Evolutionary conservation across 2,329 filamentous ascomycete species (phyloP).

Genomic region (Talaromyces sp.): DNA sequence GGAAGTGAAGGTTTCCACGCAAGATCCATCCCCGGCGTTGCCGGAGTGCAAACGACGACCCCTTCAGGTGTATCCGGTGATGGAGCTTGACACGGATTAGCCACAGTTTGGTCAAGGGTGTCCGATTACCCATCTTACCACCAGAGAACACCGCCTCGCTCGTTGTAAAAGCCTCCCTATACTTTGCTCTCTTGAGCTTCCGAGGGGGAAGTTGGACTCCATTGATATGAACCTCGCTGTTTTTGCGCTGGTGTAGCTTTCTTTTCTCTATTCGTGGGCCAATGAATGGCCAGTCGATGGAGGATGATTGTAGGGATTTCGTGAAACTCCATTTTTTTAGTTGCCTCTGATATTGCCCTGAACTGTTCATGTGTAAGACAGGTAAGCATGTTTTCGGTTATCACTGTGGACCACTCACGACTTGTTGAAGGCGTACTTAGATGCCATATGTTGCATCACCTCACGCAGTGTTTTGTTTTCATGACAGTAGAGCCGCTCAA

Average conservation of each 20-base stretch:
- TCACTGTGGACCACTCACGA: background rate
- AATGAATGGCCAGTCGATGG: background rate
- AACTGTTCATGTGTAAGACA: background rate
- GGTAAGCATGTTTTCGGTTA: background rate
- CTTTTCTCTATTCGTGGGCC: background rate
- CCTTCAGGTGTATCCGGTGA: background rate
- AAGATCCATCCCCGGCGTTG: background rate
- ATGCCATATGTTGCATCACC: background rate
- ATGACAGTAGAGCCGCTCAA: background rate
- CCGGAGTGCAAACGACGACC: background rate
- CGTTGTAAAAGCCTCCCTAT: background rate
- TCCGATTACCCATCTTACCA: background rate
- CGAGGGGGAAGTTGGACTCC: background rate
- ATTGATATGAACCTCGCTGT: background rate
- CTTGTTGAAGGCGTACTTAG: background rate
- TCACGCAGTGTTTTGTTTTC: background rate
- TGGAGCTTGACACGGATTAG: background rate
- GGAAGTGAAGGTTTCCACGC: background rate
- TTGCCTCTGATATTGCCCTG: background rate
- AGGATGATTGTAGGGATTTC: background rate
- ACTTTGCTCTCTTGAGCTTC: background rate
- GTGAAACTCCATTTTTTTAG: background rate
- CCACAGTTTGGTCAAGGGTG: background rate
- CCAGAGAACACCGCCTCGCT: background rate
- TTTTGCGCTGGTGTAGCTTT: background rate